These are phyloP conservation scores for Dalbergia cochinchinensis DNA, from an alignment of 306 rosid genomes.

Conservation along the genomic window DNA sequence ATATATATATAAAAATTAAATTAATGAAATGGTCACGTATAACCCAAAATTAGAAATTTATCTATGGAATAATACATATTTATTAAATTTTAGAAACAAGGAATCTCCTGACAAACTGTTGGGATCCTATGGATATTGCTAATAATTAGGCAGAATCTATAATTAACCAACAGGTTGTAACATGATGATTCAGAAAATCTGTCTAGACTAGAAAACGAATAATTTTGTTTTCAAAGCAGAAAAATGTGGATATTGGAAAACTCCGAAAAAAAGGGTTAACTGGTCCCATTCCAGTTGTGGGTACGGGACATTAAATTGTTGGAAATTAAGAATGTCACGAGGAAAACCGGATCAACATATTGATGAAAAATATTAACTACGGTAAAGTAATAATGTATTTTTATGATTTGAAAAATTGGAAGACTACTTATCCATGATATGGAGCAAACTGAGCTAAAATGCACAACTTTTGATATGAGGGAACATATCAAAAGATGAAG, in stretches of 20 bases:
- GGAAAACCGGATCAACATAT: background rate
- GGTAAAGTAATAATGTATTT: background rate
- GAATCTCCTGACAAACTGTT: background rate
- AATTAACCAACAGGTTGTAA: background rate
- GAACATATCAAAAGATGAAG: background rate
- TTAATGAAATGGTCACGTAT: too few relatives aligned
- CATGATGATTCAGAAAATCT: background rate
- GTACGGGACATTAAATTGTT: background rate
- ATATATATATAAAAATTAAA: too few relatives aligned
- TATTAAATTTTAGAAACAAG: background rate
- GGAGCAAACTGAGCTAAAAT: background rate
- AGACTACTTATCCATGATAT: background rate
- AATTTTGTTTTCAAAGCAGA: too few relatives aligned
- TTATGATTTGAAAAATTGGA: background rate
- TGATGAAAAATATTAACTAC: background rate
- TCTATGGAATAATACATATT: background rate
- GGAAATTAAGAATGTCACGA: conserved; percentile 5
- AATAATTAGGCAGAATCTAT: background rate
- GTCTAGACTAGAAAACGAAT: too few relatives aligned
- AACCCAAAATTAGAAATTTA: too few relatives aligned
- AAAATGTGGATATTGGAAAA: too few relatives aligned
- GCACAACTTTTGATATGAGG: background rate
- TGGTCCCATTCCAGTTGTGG: conserved; percentile 13
- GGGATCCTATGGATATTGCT: background rate
- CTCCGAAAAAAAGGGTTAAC: background rate